Base-by-base conservation (phyloP, 2,329 filamentous ascomycete genomes). In the Neonectria neomacrospora region DNA sequence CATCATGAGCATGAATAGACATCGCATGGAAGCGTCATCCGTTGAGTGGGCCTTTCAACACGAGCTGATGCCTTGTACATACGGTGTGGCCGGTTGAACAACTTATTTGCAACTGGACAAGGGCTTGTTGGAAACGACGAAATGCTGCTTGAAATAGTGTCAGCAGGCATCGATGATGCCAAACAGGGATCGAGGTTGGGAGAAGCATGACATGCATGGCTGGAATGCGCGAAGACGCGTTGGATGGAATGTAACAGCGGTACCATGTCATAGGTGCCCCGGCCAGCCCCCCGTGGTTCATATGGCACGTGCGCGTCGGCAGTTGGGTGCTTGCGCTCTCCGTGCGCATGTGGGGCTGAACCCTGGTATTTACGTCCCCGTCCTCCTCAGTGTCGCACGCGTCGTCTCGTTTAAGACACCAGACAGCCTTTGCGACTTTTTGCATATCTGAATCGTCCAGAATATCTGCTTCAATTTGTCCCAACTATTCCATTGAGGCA, bases 251-350 rank as follows among this genome's bases (percentile, higher is more conserved):
- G 54, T 18, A 23, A 42, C 28, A n/a, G 22, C 20, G 52, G 16
- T 37, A 28, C 39, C 30, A 23, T 16, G 34, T 23, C 28, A 30
- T 2, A 30, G 10, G n/a, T n/a, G n/a, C n/a, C n/a, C n/a, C n/a
- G n/a, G n/a, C n/a, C 5, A 8, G 6, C 23, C 30, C 59, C 62
- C 58, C 63, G 58, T 44, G 64, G 60, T 62, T 47, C 23, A 44
- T 65, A 60, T 68, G 68, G 70, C 68, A 68, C 70, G 70, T 72
- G 70, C 70, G 42, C 63, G 26, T 64, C 65, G 61, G 65, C 54
- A 67, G 44, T 68, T n/a, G n/a, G 65, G 64, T 60, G 52, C 32
- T 42, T 56, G 52, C 53, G 53, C 56, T 67, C 58, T 65, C 61
- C 51, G 65, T 68, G 63, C 58, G 59, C 44, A 42, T 44, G 68